phyloP scores from a whole-genome alignment of 2,329 filamentous ascomycete species.

The Sordariomycetes sp. region DNA sequence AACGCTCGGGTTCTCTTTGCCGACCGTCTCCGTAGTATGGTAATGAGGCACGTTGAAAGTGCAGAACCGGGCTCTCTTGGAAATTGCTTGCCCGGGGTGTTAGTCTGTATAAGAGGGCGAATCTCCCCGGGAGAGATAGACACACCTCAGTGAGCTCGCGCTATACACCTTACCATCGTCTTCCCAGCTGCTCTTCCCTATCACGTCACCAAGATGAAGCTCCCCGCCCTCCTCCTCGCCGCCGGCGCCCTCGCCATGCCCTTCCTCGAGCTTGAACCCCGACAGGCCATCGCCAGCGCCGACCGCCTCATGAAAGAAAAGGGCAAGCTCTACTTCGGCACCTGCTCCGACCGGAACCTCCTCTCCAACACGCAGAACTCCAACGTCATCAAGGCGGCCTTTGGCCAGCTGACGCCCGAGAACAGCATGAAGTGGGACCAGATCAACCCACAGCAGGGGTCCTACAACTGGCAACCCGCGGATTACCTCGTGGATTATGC shows the following conservation, averaged over 20 bases:
- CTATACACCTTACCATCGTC: not conserved
- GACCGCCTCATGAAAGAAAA: constrained; percentile 3
- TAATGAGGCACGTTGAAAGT: not conserved
- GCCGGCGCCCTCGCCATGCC: constrained; percentile 4
- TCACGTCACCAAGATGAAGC: not conserved
- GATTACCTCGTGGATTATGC: constrained; percentile 50
- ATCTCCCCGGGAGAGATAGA: not conserved
- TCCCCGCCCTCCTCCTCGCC: constrained; percentile 1
- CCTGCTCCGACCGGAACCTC: constrained; percentile 37
- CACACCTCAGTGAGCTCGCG: not conserved
- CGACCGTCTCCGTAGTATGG: not conserved
- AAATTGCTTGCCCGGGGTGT: not conserved
- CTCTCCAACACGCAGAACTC: constrained; percentile 37
- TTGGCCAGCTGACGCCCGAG: constrained; percentile 53
- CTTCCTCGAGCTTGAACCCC: constrained; percentile 5
- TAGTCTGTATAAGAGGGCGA: not conserved
- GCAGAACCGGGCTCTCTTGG: not conserved
- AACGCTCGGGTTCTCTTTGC: not conserved
- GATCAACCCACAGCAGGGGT: constrained; percentile 29
- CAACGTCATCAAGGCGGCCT: constrained; percentile 40
- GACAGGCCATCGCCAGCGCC: constrained; percentile 3
- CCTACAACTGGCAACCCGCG: constrained; percentile 41
- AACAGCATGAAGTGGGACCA: constrained; percentile 62
- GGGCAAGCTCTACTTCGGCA: constrained; percentile 54
- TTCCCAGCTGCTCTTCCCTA: not conserved